Conservation (phyloP, 2,329 filamentous ascomycete genomes). For the Pseudogymnoascus sp. region DNA sequence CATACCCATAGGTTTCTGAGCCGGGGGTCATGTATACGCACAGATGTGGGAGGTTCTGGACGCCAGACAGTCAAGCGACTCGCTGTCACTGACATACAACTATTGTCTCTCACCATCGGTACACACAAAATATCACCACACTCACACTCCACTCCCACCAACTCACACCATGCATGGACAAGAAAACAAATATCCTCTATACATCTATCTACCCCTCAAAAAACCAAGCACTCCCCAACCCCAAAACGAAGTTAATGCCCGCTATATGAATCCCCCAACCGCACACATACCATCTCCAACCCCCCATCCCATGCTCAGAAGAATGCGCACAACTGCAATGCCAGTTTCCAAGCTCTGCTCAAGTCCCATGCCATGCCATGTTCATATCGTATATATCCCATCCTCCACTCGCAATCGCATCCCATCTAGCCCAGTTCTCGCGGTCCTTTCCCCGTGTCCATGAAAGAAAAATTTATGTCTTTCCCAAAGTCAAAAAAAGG, state of each 20-base stretch:
- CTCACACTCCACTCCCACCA: not conserved
- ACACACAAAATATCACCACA: not conserved
- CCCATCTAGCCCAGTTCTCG: not conserved
- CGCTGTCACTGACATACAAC: not conserved
- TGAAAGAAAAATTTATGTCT: not conserved
- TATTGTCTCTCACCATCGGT: not conserved
- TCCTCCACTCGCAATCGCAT: not conserved
- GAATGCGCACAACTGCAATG: not conserved
- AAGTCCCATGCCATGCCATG: not conserved
- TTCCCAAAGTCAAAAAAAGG: not conserved
- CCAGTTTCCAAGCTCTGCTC: conserved; percentile 4
- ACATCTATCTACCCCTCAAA: not conserved
- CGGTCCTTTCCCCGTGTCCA: not conserved
- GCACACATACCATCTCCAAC: not conserved
- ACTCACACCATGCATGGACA: not conserved
- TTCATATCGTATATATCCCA: not conserved
- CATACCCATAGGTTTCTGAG: not conserved
- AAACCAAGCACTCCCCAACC: not conserved
- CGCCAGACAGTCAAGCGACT: not conserved
- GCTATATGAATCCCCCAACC: not conserved
- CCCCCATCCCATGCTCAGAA: no score
- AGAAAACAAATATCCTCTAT: not conserved
- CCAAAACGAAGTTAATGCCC: not conserved
- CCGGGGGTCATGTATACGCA: not conserved
- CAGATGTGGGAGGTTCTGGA: no score